phyloP scores from a whole-genome alignment of 1,284 basidiomycete species.

The Violaceomyces palustris region DNA sequence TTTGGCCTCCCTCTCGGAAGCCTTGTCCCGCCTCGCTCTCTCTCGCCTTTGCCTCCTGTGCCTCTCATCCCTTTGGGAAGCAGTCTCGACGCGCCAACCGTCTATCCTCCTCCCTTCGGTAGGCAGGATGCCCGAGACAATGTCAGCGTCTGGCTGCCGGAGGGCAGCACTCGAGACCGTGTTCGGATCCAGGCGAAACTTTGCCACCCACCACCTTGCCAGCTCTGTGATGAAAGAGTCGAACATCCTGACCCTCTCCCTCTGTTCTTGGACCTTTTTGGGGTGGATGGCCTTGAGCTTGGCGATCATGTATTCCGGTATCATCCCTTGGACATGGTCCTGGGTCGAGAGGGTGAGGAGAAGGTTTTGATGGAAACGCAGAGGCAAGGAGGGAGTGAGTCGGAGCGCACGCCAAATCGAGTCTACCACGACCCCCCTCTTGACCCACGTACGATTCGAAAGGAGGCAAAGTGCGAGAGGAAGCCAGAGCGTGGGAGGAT shows the following conservation, averaged over 20 bases:
- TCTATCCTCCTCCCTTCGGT: constrained; percentile 36
- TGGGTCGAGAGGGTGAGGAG: constrained; percentile 70
- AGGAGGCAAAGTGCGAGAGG: too few species aligned
- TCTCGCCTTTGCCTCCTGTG: constrained; percentile 26
- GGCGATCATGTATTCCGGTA: constrained; percentile 37
- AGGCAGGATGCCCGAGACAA: constrained; percentile 30
- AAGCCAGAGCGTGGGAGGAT: too few species aligned
- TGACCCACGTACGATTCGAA: too few species aligned
- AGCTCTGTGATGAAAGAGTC: constrained; percentile 47
- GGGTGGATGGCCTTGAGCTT: constrained; percentile 47
- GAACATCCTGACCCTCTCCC: constrained; percentile 50
- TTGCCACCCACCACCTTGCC: constrained; percentile 43
- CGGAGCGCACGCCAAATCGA: too few species aligned
- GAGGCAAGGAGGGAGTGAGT: too few species aligned
- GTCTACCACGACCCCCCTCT: too few species aligned
- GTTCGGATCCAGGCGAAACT: constrained; percentile 38
- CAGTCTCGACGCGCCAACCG: constrained; percentile 47
- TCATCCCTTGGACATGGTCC: constrained; percentile 35
- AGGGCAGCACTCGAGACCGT: constrained; percentile 39
- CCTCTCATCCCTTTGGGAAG: constrained; percentile 36
- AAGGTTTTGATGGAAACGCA: too few species aligned
- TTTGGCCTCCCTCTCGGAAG: too few species aligned
- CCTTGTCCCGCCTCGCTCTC: too few species aligned
- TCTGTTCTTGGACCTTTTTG: constrained; percentile 38
- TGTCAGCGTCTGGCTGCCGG: constrained; percentile 43